Conservation (phyloP, 345 rosid species). For the Arabidopsis thaliana region TAIR10.1 NC_003074.8:5061001-5061500, state of each 20-base stretch:
- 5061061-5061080: constrained; percentile 24
- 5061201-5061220: constrained; percentile 4
- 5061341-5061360: background rate
- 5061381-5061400: background rate
- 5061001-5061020: constrained; percentile 35
- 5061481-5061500: background rate
- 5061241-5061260: background rate
- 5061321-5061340: background rate
- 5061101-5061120: constrained; percentile 38
- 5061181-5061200: constrained; percentile 12
- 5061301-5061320: background rate
- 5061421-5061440: background rate
- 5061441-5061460: accelerated
- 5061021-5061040: constrained; percentile 37
- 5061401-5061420: background rate
- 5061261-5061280: background rate
- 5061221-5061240: constrained; percentile 6
- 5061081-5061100: constrained; percentile 34
- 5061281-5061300: background rate
- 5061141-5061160: constrained; percentile 40
- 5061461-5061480: background rate
- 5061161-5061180: constrained; percentile 29
- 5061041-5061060: constrained; percentile 46
- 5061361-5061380: background rate
- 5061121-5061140: constrained; percentile 34